Base-by-base conservation (phyloP, 78 protist species). In the Chrysochromulina tobinii region DNA sequence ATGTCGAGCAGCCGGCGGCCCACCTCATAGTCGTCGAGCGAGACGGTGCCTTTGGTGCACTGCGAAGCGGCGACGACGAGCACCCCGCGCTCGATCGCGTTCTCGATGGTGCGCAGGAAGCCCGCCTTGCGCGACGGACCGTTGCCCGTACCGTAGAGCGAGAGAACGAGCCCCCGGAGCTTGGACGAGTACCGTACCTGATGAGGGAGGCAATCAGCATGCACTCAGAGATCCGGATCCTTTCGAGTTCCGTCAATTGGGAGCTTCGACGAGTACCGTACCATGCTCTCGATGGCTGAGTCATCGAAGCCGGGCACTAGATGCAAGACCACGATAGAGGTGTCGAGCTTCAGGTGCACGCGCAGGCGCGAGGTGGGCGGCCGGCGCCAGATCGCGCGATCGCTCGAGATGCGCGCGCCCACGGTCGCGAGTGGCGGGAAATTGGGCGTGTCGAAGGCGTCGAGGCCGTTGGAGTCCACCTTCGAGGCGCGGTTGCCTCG, bases 401-500 rank as follows among this genome's bases (percentile, higher is more conserved):
- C 3, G 23, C 5, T 53, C 18, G 23, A 4, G 83, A 50, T 12
- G 83, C 1, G 55, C 50, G 90, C 67, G 53, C 95, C 96, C 21
- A 95, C 66, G 5, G 84, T 83, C 7, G 93, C 97, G 72, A 96
- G 92, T 1, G 95, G 90, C 3, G 94, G 93, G 57, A 85, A 92
- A 23, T 95, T 95, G 0, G 91, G 93, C 1, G 92, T 68, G 38
- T 3, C 86, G 73, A 94, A 95, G 15, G 97, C 97, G 54, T 23
- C 61, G 17, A 95, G 89, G 81, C 68, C 93, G 20, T 1, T 53
- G 55, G 92, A 15, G 73, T 59, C 25, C n/a, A 50, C 58, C 91
- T 96, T 95, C 21, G 1, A 7, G n/a, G 89, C 69, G 58, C 97
- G 93, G 89, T 91, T 90, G 54, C 94, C 97, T 8, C 96, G 68